Evolutionary conservation across 163 green algal species (phyloP).

Genomic region (Prototheca cutis): DNA sequence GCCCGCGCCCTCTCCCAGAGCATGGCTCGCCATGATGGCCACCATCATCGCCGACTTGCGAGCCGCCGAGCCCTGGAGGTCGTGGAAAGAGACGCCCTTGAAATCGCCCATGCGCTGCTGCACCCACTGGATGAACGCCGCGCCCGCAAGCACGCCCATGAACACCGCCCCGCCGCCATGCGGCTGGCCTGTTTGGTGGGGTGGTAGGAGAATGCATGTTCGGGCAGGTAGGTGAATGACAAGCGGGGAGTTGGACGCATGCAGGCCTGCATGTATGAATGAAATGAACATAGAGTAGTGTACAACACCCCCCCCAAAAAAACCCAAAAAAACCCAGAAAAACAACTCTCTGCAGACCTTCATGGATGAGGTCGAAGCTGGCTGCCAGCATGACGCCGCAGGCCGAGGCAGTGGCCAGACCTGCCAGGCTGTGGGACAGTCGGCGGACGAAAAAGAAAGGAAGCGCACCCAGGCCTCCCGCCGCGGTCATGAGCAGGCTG

Average conservation of each 20-base stretch:
- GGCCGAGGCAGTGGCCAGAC: conserved; percentile 78
- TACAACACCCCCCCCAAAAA: background rate
- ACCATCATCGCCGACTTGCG: conserved; percentile 74
- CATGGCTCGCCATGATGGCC: conserved; percentile 92
- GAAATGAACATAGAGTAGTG: background rate
- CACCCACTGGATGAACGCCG: conserved; percentile 45
- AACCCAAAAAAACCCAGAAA: background rate
- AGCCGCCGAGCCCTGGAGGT: conserved; percentile 66
- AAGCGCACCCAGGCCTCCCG: conserved; percentile 70
- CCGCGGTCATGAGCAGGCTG: conserved; percentile 74
- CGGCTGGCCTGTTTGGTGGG: conserved; percentile 45
- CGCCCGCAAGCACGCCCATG: conserved; percentile 58
- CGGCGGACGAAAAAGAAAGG: conserved; percentile 85
- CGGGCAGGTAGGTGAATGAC: too few relatives aligned
- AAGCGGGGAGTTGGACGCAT: too few relatives aligned
- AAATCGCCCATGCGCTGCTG: conserved; percentile 46
- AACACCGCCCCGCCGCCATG: conserved; percentile 57
- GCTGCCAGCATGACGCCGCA: conserved; percentile 94
- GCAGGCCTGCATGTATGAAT: too few relatives aligned
- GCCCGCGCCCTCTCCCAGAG: conserved; percentile 86
- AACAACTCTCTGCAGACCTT: conserved; percentile 32
- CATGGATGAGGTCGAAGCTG: conserved; percentile 89
- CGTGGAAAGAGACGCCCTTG: conserved; percentile 73
- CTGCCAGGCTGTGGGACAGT: conserved; percentile 42
- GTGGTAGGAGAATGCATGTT: too few relatives aligned